These are phyloP conservation scores for Scorias spongiosa DNA, from an alignment of 2,329 filamentous ascomycete genomes.

Conservation along the genomic window DNA sequence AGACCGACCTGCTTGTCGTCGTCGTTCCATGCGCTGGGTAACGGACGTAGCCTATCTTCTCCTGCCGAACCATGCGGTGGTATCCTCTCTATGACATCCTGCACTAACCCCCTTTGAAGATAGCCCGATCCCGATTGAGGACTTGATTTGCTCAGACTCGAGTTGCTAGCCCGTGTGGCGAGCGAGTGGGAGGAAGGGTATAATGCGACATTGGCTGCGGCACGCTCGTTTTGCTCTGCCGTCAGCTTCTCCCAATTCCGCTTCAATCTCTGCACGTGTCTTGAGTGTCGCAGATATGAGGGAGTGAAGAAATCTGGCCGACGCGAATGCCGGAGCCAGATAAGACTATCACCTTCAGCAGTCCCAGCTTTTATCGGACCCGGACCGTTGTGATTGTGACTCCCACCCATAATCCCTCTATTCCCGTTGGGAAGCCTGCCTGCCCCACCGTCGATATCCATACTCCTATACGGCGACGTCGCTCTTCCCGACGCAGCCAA, in stretches of 20 bases:
- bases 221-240: slow-evolving; percentile 13
- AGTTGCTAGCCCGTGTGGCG: background rate
- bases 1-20: slow-evolving; percentile 58
- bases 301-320: slow-evolving; percentile 54
- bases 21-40: slow-evolving; percentile 73
- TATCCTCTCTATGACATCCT: slow-evolving; percentile 69
- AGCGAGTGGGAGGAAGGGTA: background rate
- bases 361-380: slow-evolving; percentile 4
- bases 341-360: slow-evolving; percentile 7
- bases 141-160: slow-evolving; percentile 30
- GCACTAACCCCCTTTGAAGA: slow-evolving; percentile 58
- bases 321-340: slow-evolving; percentile 10
- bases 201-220: slow-evolving; percentile 1
- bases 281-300: slow-evolving; percentile 65
- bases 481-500: background rate
- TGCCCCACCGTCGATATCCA: slow-evolving; percentile 7
- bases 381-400: background rate
- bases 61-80: slow-evolving; percentile 33
- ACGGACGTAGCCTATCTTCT: slow-evolving; percentile 48
- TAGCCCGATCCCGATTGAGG: slow-evolving; percentile 28
- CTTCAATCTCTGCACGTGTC: slow-evolving; percentile 62
- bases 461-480: background rate
- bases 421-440: background rate
- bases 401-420: slow-evolving; percentile 3
- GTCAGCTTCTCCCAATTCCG: slow-evolving; percentile 38